Conservation (phyloP, 2,329 filamentous ascomycete species). For the Pseudocercospora fuligena region DNA sequence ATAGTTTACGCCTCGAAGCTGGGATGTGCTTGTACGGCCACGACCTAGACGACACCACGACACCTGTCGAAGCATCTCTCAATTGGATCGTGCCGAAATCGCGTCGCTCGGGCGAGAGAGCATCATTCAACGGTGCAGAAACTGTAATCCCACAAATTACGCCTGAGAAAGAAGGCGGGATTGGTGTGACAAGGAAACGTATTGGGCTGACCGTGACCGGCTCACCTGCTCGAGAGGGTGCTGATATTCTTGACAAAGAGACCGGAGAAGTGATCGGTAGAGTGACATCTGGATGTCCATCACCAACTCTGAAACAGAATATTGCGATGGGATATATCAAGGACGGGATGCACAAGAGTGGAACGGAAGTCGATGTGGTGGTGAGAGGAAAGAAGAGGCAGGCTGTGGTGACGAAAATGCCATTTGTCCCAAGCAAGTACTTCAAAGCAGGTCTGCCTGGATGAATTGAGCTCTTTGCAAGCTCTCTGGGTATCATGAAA, state of each 20-base stretch:
- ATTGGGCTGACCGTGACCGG: slow-evolving; percentile 84
- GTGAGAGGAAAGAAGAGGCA: slow-evolving; percentile 77
- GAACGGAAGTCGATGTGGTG: slow-evolving; percentile 77
- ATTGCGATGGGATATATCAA: slow-evolving; percentile 95
- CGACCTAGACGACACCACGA: slow-evolving; percentile 81
- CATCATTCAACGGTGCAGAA: slow-evolving; percentile 84
- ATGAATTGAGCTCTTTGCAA: slow-evolving; percentile 9
- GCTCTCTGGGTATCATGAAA: slow-evolving; percentile 8
- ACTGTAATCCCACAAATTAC: slow-evolving; percentile 77
- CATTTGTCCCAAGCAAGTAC: slow-evolving; percentile 82
- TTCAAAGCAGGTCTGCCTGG: slow-evolving; percentile 51
- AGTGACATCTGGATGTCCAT: slow-evolving; percentile 89
- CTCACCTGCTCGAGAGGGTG: slow-evolving; percentile 86
- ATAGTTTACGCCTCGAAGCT: slow-evolving; percentile 90
- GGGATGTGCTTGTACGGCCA: slow-evolving; percentile 99
- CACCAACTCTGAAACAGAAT: slow-evolving; percentile 83
- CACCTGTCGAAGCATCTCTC: slow-evolving; percentile 68
- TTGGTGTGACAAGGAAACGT: slow-evolving; percentile 71
- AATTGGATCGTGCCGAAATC: slow-evolving; percentile 86
- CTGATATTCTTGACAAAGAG: slow-evolving; percentile 68
- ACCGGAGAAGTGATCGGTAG: slow-evolving; percentile 71
- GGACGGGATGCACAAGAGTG: slow-evolving; percentile 79
- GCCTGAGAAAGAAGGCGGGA: slow-evolving; percentile 31
- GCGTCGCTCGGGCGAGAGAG: slow-evolving; percentile 62
- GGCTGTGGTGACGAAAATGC: slow-evolving; percentile 83